Conservation (phyloP, 2,329 filamentous ascomycete species). For the Aaosphaeria arxii region DNA sequence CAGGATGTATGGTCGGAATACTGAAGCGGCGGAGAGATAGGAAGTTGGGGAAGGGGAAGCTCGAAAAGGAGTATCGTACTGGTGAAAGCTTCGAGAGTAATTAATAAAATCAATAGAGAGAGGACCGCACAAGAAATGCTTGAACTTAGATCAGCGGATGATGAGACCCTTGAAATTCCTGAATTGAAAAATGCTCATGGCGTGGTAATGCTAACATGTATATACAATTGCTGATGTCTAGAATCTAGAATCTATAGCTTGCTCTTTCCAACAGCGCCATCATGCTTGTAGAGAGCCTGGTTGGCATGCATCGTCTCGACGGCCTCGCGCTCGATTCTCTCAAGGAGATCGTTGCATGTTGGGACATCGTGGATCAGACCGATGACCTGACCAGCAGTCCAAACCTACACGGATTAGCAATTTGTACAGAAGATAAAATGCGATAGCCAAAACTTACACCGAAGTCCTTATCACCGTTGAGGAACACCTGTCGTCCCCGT, state of each 20-base stretch:
- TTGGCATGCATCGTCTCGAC: constrained; percentile 40
- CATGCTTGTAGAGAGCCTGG: constrained; percentile 34
- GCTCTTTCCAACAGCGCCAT: constrained; percentile 37
- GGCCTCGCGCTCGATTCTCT: constrained; percentile 47
- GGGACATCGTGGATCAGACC: constrained; percentile 53
- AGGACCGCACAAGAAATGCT: neutral
- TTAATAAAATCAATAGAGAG: no score
- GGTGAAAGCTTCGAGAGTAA: no score
- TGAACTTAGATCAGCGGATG: no score
- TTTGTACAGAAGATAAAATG: constrained; percentile 1
- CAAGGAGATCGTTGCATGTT: constrained; percentile 45
- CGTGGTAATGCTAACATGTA: no score
- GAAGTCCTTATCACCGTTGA: constrained; percentile 85
- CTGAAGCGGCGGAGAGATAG: constrained; percentile 6
- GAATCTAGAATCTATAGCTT: constrained; percentile 30
- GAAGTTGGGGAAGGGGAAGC: constrained; percentile 1
- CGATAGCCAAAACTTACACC: constrained; percentile 47
- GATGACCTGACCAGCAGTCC: constrained; percentile 96
- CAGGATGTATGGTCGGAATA: constrained; percentile 15
- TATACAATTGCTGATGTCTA: no score
- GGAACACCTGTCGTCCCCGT: constrained; percentile 84
- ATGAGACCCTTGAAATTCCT: no score
- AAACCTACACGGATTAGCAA: constrained; percentile 62
- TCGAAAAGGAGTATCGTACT: no score
- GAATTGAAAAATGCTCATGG: no score